Base-by-base conservation (phyloP, 495 filamentous ascomycete species). In the Cenococcum geophilum region DNA sequence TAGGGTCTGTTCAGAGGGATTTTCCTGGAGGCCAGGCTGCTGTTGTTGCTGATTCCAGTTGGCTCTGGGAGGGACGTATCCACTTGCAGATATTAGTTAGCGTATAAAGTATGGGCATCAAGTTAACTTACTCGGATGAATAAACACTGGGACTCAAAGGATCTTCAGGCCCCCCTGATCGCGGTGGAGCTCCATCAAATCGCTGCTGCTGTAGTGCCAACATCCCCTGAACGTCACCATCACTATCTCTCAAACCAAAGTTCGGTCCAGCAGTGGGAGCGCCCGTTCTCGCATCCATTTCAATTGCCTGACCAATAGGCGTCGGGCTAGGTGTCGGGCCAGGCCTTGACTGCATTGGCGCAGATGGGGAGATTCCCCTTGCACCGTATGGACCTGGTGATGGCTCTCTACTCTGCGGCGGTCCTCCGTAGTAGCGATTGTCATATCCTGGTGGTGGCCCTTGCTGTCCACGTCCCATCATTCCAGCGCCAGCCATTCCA, bases 211-310 rank as follows among this genome's bases (percentile, higher is more conserved):
- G 86, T 52, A 89, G 71, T 16, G 82, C 83, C 52, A 88, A 76
- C 80, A 89, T 82, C 40, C 85, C 83, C 54, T 83, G 80, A 50
- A 88, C 83, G 72, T 83, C 85, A 2, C 76, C 80, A 67, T 89
- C 87, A 65, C 80, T 87, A 42, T 87, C 86, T 48, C 84, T 75
- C 16, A 85, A 73, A 25, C 75, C 75, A 43, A 70, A 74, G 35
- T 65, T 66, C 22, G 16, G 42, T 35, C 58, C 62, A 1, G 45
- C 72, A 22, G 79, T 74, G 25, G 81, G 80, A 59, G 75, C 80
- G n/a, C 80, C 80, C 0, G 78, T 79, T 63, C 78, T 67, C 64
- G 88, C 77, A 76, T 89, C 86, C 89, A 95, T 92, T 70, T 92
- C 91, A 52, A 91, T 80, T 0, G 89, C 89, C 66, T 89, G 87